phyloP scores from a whole-genome alignment of 805 yeast genomes.

The Isabelozyma gotoi region DNA sequence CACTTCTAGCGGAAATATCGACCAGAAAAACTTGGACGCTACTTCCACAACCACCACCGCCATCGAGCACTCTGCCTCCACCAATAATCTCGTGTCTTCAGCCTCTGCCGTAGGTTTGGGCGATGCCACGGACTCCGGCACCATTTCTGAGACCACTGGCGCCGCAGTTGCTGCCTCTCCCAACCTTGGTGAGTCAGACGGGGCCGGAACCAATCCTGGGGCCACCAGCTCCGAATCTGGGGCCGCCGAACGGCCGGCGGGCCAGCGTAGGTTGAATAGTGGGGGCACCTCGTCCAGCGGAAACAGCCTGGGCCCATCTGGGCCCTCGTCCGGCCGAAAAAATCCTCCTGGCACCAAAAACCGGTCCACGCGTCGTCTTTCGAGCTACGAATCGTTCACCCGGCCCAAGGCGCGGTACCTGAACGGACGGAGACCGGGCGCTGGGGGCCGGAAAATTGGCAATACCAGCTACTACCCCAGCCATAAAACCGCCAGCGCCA shows the following conservation, averaged over 20 bases:
- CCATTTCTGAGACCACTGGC: neutral
- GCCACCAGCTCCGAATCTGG: neutral
- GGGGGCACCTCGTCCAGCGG: neutral
- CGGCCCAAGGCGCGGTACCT: conserved; percentile 29
- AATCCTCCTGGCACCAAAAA: conserved; percentile 1
- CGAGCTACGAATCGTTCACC: conserved; percentile 45
- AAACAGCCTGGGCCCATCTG: no score
- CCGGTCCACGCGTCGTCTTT: conserved; percentile 22
- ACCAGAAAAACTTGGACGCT: neutral
- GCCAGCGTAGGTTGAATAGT: neutral
- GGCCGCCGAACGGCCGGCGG: neutral
- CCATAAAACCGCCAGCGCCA: conserved; percentile 5
- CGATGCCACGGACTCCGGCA: neutral
- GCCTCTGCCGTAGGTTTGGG: neutral
- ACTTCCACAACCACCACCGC: neutral
- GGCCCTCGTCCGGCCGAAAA: no score
- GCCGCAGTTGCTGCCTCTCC: neutral
- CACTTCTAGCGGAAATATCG: neutral
- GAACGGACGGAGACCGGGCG: neutral
- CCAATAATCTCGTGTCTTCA: neutral
- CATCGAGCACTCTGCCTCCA: neutral
- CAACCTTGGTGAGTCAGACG: neutral
- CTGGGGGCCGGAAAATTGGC: neutral
- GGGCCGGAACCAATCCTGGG: neutral
- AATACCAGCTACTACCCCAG: conserved; percentile 12